Evolutionary conservation across 495 filamentous ascomycete genomes (phyloP).

Genomic region (Penicillium lagena): DNA sequence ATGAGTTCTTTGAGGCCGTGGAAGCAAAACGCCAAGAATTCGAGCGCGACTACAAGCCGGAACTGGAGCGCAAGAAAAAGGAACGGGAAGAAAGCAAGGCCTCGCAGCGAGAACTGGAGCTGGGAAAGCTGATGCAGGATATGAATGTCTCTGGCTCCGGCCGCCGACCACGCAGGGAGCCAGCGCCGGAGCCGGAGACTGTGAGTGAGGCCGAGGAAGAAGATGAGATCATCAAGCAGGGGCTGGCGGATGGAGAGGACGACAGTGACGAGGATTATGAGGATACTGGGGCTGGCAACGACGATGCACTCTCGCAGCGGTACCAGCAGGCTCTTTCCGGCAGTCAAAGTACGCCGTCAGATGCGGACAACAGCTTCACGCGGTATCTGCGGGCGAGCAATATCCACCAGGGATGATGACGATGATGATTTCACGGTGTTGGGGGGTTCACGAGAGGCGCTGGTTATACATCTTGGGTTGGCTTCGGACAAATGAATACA

Average conservation of each 20-base stretch:
- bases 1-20: slow-evolving; percentile 89
- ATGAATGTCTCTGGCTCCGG: slow-evolving; percentile 66
- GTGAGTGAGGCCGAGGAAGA: slow-evolving; percentile 47
- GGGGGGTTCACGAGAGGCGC: slow-evolving; percentile 2
- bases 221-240: slow-evolving; percentile 23
- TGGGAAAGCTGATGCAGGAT: slow-evolving; percentile 89
- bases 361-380: slow-evolving; percentile 43
- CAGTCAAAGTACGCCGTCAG: slow-evolving; percentile 19
- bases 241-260: slow-evolving; percentile 25
- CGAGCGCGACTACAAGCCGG: slow-evolving; percentile 83
- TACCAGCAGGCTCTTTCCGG: slow-evolving; percentile 39
- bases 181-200: slow-evolving; percentile 32
- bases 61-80: slow-evolving; percentile 71
- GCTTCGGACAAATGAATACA: neutral
- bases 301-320: slow-evolving; percentile 36
- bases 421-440: slow-evolving; percentile 11
- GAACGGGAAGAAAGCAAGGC: slow-evolving; percentile 69
- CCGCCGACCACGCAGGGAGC: slow-evolving; percentile 17
- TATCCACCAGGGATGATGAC: slow-evolving; percentile 22
- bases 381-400: slow-evolving; percentile 38
- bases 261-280: slow-evolving; percentile 30
- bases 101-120: slow-evolving; percentile 65
- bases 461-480: neutral
- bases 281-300: slow-evolving; percentile 25
- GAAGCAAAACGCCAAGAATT: slow-evolving; percentile 84